These are phyloP conservation scores for Fusarium temperatum DNA, from an alignment of 2,329 filamentous ascomycete species.

Conservation along the genomic window DNA sequence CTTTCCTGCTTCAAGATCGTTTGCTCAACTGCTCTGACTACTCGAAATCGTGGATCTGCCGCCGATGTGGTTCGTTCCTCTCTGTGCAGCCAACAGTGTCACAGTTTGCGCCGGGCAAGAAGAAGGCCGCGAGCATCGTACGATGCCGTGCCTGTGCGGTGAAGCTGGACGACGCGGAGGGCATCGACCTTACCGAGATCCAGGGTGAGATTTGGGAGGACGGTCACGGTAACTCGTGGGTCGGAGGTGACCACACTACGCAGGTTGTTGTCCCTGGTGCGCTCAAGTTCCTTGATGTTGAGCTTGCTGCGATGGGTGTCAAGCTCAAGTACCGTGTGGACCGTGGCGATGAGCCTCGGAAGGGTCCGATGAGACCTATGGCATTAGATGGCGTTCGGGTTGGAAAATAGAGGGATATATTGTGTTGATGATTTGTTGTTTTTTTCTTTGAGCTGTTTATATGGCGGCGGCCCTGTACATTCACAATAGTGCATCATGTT, in stretches of 20 bases:
- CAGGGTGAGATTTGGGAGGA: conserved; percentile 92
- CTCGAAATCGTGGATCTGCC: conserved; percentile 87
- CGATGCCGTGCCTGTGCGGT: conserved; percentile 82
- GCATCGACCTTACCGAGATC: conserved; percentile 62
- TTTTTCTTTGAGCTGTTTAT: conserved; percentile 32
- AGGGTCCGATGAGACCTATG: conserved; percentile 58
- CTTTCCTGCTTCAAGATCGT: conserved; percentile 93
- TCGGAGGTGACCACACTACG: conserved; percentile 90
- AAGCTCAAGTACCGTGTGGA: conserved; percentile 83
- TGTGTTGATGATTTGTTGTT: conserved; percentile 27
- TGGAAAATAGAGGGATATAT: conserved; percentile 39
- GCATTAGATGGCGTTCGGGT: conserved; percentile 42
- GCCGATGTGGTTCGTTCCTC: conserved; percentile 88
- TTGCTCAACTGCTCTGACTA: conserved; percentile 98
- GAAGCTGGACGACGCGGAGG: conserved; percentile 65
- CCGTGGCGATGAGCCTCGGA: conserved; percentile 71
- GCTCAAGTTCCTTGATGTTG: conserved; percentile 91
- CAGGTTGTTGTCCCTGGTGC: conserved; percentile 93
- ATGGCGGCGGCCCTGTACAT: conserved; percentile 21
- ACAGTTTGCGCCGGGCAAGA: conserved; percentile 68
- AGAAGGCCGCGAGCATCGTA: conserved; percentile 73
- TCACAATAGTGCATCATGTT: conserved; percentile 21
- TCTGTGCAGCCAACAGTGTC: conserved; percentile 83
- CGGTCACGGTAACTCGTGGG: conserved; percentile 82
- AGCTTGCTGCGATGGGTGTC: conserved; percentile 95